Conservation (phyloP, 202 grass and related monocot species). For the Musa balbisiana region DNA sequence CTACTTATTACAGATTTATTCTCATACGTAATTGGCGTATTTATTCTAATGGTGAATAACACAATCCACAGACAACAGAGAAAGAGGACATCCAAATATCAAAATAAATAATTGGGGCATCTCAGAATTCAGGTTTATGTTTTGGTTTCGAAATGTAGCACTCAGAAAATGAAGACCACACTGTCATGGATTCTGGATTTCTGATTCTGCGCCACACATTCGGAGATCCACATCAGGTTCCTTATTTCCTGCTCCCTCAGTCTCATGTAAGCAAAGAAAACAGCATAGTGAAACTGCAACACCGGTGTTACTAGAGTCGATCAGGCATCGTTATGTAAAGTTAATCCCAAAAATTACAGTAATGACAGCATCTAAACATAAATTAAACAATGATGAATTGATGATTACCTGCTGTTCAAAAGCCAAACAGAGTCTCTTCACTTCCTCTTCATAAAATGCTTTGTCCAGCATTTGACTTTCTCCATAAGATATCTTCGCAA, state of each 20-base stretch:
- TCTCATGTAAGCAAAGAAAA: constrained; percentile 97
- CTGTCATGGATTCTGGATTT: constrained; percentile 87
- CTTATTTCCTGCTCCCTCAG: constrained; percentile 88
- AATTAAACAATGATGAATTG: too few species aligned
- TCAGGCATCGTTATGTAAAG: neutral
- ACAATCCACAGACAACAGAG: too few species aligned
- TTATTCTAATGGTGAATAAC: too few species aligned
- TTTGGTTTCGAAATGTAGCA: neutral
- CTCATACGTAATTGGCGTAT: too few species aligned
- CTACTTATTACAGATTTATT: too few species aligned
- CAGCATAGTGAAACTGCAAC: constrained; percentile 81
- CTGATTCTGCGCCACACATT: constrained; percentile 95
- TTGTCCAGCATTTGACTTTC: constrained; percentile 99
- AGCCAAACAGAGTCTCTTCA: constrained; percentile 67
- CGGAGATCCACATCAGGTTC: constrained; percentile 97
- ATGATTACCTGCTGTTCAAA: constrained; percentile 74
- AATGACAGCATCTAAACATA: too few species aligned
- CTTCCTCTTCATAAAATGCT: constrained; percentile 95
- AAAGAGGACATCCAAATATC: too few species aligned
- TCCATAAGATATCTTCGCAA: constrained; percentile 76
- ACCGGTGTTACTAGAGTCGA: constrained; percentile 17
- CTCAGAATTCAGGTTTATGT: too few species aligned
- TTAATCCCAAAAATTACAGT: too few species aligned
- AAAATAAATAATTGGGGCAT: too few species aligned
- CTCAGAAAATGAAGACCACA: constrained; percentile 91